Conservation (phyloP, 441 rosid genomes). For the Manihot esculenta region DNA sequence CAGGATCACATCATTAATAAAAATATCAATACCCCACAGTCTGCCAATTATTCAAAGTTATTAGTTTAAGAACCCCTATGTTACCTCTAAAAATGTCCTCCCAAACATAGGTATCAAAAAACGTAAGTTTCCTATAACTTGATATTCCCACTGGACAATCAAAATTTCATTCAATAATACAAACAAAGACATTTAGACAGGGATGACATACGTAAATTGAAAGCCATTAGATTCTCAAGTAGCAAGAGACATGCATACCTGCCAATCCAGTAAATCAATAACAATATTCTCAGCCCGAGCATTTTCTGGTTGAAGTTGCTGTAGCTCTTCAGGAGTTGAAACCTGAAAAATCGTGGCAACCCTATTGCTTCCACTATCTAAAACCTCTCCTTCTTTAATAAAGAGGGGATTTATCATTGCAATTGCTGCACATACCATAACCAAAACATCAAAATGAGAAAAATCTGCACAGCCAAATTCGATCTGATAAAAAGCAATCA, state of each 20-base stretch:
- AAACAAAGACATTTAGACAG: background rate
- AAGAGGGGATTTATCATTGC: conserved; percentile 64
- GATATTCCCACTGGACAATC: background rate
- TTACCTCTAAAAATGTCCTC: no score
- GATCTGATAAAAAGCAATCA: background rate
- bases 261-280: conserved; percentile 71
- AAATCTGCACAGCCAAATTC: conserved; percentile 7
- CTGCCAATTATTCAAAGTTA: background rate
- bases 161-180: background rate
- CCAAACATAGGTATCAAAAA: no score
- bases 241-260: conserved; percentile 41
- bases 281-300: conserved; percentile 47
- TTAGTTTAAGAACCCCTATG: no score
- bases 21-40: no score
- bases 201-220: background rate
- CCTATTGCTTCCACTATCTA: conserved; percentile 39
- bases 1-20: background rate
- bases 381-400: conserved; percentile 46
- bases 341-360: conserved; percentile 55
- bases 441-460: conserved; percentile 23
- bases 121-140: background rate
- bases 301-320: conserved; percentile 50
- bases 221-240: background rate
- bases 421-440: conserved; percentile 48
- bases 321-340: conserved; percentile 60